Base-by-base conservation (phyloP, 169 alveolate species). In the Cryptosporidium sp. region DNA sequence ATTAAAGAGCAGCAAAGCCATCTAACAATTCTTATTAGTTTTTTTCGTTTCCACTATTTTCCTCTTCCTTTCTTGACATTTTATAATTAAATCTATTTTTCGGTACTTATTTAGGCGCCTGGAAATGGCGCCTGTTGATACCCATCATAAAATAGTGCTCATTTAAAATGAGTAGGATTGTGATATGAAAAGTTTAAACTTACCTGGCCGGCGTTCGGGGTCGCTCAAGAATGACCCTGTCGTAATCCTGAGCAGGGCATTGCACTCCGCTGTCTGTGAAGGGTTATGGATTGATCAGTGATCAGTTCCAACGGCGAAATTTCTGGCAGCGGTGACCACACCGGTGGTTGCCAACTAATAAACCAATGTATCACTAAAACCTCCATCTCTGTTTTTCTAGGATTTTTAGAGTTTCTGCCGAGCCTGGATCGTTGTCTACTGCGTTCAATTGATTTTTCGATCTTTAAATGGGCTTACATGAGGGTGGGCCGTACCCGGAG, bases 151-250 rank as follows among this genome's bases (percentile, higher is more conserved):
- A 29, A n/a, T 41, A 16, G 89, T 80, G 89, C 9, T 14, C 18
- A 80, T 26, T 62, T 33, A 45, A 8, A 6, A 31, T 71, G 16
- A 33, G 6, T 5, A 23, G 9, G 9, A 14, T 18, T 0, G 1
- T 0, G 37, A 23, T 21, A 0, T 9, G 0, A 4, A 6, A 7
- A 16, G 48, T 10, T 58, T 93, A 92, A 96, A 96, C 98, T 96
- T 96, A 96, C 98, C 97, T 96, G 98, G 98, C 98, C 96, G 98
- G 97, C 98, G 98, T 96, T 94, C 96, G 98, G 98, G 98, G 98
- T 94, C 96, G 98, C 98, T 96, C 98, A 94, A 74, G 97, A 87
- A 96, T 96, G 96, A 93, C 97, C 98, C 98, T 96, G 98, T 94
- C 98, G 97, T 96, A 94, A 96, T 94, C 94, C 97, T 97, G 98